Percentiles rank a stretch among this genome's conserved stretches.
Evolutionary conservation across 1,284 basidiomycete species (phyloP).

Genomic region (Fomes fomentarius): DNA sequence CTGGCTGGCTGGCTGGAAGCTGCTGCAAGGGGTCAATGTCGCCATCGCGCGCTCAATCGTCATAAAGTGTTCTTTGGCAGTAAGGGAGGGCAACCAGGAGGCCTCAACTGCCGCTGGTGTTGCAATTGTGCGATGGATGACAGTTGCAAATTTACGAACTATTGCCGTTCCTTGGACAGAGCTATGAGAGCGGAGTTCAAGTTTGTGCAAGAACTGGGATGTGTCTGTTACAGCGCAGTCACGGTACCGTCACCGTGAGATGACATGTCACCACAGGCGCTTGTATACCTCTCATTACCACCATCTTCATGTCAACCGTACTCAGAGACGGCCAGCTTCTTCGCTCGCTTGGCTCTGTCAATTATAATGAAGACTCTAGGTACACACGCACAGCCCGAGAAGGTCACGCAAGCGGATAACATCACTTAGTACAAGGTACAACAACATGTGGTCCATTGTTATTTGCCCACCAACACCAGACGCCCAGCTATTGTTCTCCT

Average conservation of each 20-base stretch:
- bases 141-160: no score
- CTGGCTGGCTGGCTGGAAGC: no score
- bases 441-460: not conserved
- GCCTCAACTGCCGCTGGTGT: no score
- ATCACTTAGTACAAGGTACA: constrained; percentile 5
- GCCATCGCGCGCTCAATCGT: not conserved
- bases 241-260: no score
- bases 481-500: constrained; percentile 23
- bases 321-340: not conserved
- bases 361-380: no score
- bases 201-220: no score
- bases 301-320: not conserved
- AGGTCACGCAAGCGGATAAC: not conserved
- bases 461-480: constrained; percentile 10
- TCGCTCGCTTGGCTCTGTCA: not conserved
- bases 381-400: not conserved
- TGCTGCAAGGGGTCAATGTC: not conserved
- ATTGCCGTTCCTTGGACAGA: no score
- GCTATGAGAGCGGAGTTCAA: no score
- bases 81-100: not conserved
- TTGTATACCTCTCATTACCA: no score
- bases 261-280: no score
- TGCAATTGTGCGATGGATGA: no score
- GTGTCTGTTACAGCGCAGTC: no score
- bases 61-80: not conserved